Percentiles rank a stretch among this genome's conserved stretches.
These are phyloP conservation scores for Leptographium wingfieldii DNA, from an alignment of 2,329 filamentous ascomycete species.

Conservation along the genomic window DNA sequence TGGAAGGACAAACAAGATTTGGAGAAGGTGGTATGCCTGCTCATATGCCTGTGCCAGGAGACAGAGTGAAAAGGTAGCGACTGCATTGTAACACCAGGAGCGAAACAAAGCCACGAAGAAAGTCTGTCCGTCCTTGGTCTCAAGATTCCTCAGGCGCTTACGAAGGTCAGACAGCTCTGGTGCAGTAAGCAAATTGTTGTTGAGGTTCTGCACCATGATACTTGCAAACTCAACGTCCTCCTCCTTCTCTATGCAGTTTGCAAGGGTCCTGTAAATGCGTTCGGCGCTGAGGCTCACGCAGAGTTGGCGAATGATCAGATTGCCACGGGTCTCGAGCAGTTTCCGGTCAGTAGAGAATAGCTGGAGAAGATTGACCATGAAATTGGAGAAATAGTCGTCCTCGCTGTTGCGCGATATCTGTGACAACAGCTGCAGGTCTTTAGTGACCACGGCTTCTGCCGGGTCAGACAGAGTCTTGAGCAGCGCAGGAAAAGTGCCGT, in stretches of 20 bases:
- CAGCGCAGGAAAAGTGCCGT: slow-evolving; percentile 89
- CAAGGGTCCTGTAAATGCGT: slow-evolving; percentile 87
- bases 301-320: slow-evolving; percentile 89
- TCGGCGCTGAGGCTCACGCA: slow-evolving; percentile 89
- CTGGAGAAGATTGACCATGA: slow-evolving; percentile 94
- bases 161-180: slow-evolving; percentile 85
- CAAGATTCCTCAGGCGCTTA: slow-evolving; percentile 79
- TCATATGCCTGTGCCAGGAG: slow-evolving; percentile 94
- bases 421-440: slow-evolving; percentile 83
- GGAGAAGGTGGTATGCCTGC: slow-evolving; percentile 88
- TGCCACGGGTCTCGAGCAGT: slow-evolving; percentile 81
- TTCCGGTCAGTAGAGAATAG: slow-evolving; percentile 90
- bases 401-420: slow-evolving; percentile 96
- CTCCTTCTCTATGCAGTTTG: slow-evolving; percentile 93
- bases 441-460: slow-evolving; percentile 87
- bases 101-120: slow-evolving; percentile 92
- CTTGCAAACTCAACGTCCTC: slow-evolving; percentile 98
- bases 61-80: slow-evolving; percentile 92
- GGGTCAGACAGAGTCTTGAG: slow-evolving; percentile 94
- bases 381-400: slow-evolving; percentile 93
- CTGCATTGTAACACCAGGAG: slow-evolving; percentile 97
- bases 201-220: slow-evolving; percentile 98
- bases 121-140: slow-evolving; percentile 85
- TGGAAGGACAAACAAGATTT: slow-evolving; percentile 59
- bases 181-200: slow-evolving; percentile 97